Conservation (phyloP, 371 early-diverging fungal genomes). For the Funneliformis caledonium region DNA sequence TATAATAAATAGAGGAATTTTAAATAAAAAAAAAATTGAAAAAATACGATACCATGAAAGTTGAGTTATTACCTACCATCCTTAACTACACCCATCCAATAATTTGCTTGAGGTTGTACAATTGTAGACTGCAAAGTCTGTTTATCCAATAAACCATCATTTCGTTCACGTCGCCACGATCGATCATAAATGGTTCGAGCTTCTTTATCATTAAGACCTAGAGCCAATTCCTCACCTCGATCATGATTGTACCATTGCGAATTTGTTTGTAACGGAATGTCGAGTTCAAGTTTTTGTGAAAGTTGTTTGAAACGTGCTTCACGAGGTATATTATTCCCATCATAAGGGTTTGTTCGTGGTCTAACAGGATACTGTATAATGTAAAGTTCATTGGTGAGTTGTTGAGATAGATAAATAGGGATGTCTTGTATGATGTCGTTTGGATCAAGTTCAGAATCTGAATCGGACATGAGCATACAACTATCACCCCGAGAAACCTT, state of each 20-base stretch:
- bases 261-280: constrained; percentile 78
- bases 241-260: constrained; percentile 74
- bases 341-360: constrained; percentile 20
- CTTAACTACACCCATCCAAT: constrained; percentile 77
- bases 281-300: constrained; percentile 83
- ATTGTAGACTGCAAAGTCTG: constrained; percentile 77
- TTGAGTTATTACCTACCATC: constrained; percentile 57
- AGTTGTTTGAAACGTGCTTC: constrained; percentile 84
- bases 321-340: constrained; percentile 52
- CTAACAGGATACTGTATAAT: constrained; percentile 88
- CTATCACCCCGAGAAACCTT: not conserved
- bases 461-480: not conserved
- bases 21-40: not conserved
- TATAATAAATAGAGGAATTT: not conserved
- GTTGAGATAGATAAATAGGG: constrained; percentile 17
- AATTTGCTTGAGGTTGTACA: constrained; percentile 79
- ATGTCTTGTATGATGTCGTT: constrained; percentile 14
- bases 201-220: constrained; percentile 75
- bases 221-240: constrained; percentile 78
- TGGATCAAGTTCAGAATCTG: not conserved
- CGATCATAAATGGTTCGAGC: constrained; percentile 72
- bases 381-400: constrained; percentile 14
- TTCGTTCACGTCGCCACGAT: constrained; percentile 57
- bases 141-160: constrained; percentile 69
- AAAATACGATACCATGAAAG: not conserved